These are phyloP conservation scores for Dioscorea dumetorum DNA, from an alignment of 106 monocot genomes.

Conservation along the genomic window DNA sequence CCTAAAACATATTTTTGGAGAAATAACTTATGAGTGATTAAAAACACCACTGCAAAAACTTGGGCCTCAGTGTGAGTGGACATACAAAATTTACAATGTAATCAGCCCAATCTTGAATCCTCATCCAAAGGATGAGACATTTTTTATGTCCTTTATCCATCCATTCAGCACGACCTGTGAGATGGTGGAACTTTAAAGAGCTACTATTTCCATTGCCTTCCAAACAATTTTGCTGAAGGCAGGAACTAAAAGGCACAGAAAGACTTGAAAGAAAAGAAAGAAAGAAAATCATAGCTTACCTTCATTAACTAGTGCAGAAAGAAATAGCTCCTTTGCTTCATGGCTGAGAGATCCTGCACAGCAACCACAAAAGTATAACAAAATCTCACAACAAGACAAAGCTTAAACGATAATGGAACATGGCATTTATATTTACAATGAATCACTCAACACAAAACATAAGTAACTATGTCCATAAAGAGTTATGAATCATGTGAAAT, in stretches of 20 bases:
- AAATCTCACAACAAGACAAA: too few species aligned
- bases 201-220: not conserved
- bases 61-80: not conserved
- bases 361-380: not conserved
- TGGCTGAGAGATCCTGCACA: conserved; percentile 84
- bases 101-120: conserved; percentile 96
- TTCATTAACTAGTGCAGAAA: conserved; percentile 75
- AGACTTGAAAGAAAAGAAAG: not conserved
- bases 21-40: not conserved
- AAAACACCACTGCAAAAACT: not conserved
- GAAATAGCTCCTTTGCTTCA: conserved; percentile 76
- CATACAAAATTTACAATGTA: conserved; percentile 79
- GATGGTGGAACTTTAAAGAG: not conserved
- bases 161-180: conserved; percentile 93
- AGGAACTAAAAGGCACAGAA: not conserved
- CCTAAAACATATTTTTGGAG: conserved; percentile 33
- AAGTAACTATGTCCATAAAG: too few species aligned
- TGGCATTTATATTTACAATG: too few species aligned
- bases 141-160: conserved; percentile 87
- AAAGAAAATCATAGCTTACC: conserved; percentile 31
- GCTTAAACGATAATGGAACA: too few species aligned
- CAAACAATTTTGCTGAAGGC: not conserved
- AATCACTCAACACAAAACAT: too few species aligned
- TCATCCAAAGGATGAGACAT: conserved; percentile 89
- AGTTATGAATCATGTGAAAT: too few species aligned